A percentile compares a stretch with the other conserved stretches of the same genome.
phyloP scores from a whole-genome alignment of 139 green algal species.

The Chlamydomonas sp. region DNA sequence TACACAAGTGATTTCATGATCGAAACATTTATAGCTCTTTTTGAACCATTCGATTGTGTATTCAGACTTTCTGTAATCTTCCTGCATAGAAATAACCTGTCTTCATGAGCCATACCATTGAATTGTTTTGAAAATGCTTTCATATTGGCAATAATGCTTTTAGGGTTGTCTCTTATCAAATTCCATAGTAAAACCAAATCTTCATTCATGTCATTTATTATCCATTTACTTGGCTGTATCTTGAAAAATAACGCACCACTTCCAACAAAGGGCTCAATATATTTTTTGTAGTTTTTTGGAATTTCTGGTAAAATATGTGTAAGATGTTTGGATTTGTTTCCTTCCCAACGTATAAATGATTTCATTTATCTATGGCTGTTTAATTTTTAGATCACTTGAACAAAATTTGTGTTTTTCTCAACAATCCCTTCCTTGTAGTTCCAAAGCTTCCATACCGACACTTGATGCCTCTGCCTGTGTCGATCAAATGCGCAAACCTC shows the following conservation, averaged over 20 bases:
- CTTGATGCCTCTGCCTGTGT: too few species aligned
- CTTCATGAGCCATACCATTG: neutral
- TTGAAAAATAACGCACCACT: neutral
- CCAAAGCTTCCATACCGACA: too few species aligned
- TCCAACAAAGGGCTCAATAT: constrained; percentile 1
- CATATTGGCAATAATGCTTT: neutral
- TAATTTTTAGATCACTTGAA: neutral
- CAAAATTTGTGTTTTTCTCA: too few species aligned
- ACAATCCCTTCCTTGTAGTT: too few species aligned
- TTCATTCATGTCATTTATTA: constrained; percentile 7
- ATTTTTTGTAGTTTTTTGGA: neutral
- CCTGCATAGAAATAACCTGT: neutral
- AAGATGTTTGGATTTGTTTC: neutral
- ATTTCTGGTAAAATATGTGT: neutral
- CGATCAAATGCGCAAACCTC: too few species aligned
- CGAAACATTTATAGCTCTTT: neutral
- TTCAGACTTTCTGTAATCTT: neutral
- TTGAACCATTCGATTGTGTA: neutral
- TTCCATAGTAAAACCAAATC: neutral
- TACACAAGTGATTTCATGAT: neutral
- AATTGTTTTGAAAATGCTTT: neutral
- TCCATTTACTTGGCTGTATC: neutral
- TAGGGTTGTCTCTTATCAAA: neutral
- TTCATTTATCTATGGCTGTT: constrained; percentile 4
- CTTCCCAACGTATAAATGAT: neutral